A percentile compares a stretch with the other conserved stretches of the same genome.
Conservation (phyloP, 164 flowering plant genomes). For the Paratinospora sagittata region DNA sequence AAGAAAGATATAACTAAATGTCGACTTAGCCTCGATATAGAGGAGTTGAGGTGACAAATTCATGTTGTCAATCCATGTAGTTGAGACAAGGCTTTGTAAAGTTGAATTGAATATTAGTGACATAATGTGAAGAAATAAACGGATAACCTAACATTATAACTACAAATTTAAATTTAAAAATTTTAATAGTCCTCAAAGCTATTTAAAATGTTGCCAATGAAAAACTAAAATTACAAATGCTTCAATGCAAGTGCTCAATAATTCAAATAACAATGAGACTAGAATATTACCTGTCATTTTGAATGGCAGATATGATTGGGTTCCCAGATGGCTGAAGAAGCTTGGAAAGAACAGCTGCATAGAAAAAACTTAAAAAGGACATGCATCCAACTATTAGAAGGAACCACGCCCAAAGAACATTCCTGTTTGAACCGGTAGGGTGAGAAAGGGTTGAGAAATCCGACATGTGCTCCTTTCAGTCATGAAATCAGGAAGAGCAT, state of each 20-base stretch:
- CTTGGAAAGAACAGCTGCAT: slow-evolving; percentile 58
- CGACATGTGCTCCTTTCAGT: background rate
- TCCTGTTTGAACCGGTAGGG: slow-evolving; percentile 8
- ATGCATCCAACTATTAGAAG: slow-evolving; percentile 34
- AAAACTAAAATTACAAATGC: background rate
- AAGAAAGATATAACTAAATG: too few species aligned
- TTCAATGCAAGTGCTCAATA: background rate
- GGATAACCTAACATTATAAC: background rate
- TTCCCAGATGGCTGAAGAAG: slow-evolving; percentile 48
- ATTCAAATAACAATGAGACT: background rate
- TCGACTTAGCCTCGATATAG: too few species aligned
- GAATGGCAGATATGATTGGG: slow-evolving; percentile 44
- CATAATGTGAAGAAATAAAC: background rate
- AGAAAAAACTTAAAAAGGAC: slow-evolving; percentile 38
- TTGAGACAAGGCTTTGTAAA: too few species aligned
- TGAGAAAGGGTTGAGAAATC: slow-evolving; percentile 8
- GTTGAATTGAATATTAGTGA: too few species aligned
- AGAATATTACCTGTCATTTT: slow-evolving; percentile 50
- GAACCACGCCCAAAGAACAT: slow-evolving; percentile 33
- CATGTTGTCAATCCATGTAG: too few species aligned
- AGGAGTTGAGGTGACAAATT: too few species aligned
- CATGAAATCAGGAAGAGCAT: background rate
- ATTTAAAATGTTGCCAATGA: background rate
- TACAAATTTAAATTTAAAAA: background rate
- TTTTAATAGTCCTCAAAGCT: background rate